Evolutionary conservation across 2,329 filamentous ascomycete genomes (phyloP).

Genomic region (Albophoma yamanashiensis): DNA sequence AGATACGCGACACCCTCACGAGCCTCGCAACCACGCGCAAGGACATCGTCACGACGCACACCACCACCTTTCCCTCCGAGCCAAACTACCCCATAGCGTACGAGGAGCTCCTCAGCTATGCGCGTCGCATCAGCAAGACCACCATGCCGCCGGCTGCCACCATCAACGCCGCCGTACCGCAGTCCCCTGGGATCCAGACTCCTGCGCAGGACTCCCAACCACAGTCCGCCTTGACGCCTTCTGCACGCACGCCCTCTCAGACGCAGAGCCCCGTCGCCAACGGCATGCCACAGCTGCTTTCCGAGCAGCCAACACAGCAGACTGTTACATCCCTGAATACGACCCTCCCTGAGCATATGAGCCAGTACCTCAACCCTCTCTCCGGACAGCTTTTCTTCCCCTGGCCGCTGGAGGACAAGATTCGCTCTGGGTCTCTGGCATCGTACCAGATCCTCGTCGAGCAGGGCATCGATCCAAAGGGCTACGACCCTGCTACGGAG

Average conservation of each 20-base stretch:
- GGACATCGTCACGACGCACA: conserved; percentile 56
- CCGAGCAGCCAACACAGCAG: conserved; percentile 22
- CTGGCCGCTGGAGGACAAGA: conserved; percentile 64
- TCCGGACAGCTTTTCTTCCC: conserved; percentile 56
- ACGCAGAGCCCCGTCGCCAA: conserved; percentile 24
- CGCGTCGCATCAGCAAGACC: conserved; percentile 68
- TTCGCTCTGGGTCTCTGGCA: conserved; percentile 58
- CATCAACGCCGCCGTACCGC: conserved; percentile 21
- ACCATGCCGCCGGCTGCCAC: conserved; percentile 58
- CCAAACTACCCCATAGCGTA: conserved; percentile 51
- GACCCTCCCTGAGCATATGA: conserved; percentile 36
- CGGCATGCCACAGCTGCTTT: conserved; percentile 15
- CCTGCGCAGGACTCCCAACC: conserved; percentile 19
- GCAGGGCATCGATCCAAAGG: conserved; percentile 49
- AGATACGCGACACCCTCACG: conserved; percentile 60
- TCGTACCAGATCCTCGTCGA: conserved; percentile 51
- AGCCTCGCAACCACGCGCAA: conserved; percentile 63
- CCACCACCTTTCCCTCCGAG: conserved; percentile 41
- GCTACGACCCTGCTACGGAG: conserved; percentile 46
- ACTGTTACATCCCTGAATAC: conserved; percentile 22
- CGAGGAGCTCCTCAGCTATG: conserved; percentile 65
- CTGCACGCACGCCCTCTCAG: conserved; percentile 20
- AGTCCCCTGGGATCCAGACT: conserved; percentile 18
- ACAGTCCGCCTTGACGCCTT: conserved; percentile 19
- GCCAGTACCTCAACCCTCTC: conserved; percentile 42